Evolutionary conservation across 2,329 filamentous ascomycete species (phyloP).

Genomic region (Xylaria sp.): DNA sequence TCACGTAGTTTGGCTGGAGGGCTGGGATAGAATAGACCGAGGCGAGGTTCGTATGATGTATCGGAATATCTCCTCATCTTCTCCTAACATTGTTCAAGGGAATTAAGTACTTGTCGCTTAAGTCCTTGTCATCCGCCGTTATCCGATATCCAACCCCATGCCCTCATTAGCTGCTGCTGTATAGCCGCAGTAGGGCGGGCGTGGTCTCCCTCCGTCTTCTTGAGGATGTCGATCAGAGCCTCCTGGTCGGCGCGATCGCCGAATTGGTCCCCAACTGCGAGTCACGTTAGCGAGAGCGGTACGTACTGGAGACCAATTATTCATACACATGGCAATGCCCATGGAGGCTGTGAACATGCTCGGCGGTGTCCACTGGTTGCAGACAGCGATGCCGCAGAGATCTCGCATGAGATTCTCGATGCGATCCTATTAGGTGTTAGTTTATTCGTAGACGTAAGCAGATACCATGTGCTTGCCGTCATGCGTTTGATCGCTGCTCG

Average conservation of each 20-base stretch:
- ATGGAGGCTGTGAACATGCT: slow-evolving; percentile 59
- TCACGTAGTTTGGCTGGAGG: not conserved
- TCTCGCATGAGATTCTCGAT: slow-evolving; percentile 52
- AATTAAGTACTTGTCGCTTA: slow-evolving; percentile 6
- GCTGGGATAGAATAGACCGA: slow-evolving; percentile 10
- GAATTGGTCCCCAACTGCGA: slow-evolving; percentile 52
- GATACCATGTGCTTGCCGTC: slow-evolving; percentile 40
- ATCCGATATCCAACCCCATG: slow-evolving; percentile 50
- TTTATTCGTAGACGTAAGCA: slow-evolving; percentile 2
- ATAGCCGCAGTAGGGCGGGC: slow-evolving; percentile 55
- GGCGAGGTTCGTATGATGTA: slow-evolving; percentile 4
- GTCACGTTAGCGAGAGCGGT: slow-evolving; percentile 6
- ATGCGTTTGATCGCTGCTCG: slow-evolving; percentile 42
- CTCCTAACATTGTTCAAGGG: not conserved
- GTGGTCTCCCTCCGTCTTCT: slow-evolving; percentile 51
- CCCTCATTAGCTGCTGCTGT: slow-evolving; percentile 49
- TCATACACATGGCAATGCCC: slow-evolving; percentile 55
- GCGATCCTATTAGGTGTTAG: slow-evolving; percentile 39
- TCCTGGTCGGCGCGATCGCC: slow-evolving; percentile 48
- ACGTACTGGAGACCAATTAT: slow-evolving; percentile 2
- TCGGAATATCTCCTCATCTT: not conserved
- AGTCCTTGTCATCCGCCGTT: slow-evolving; percentile 21
- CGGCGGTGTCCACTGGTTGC: slow-evolving; percentile 58
- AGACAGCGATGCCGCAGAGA: slow-evolving; percentile 61
- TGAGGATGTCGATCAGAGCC: slow-evolving; percentile 50